These are phyloP conservation scores for Clonostachys sp. DNA, from an alignment of 2,329 filamentous ascomycete species.

Conservation along the genomic window DNA sequence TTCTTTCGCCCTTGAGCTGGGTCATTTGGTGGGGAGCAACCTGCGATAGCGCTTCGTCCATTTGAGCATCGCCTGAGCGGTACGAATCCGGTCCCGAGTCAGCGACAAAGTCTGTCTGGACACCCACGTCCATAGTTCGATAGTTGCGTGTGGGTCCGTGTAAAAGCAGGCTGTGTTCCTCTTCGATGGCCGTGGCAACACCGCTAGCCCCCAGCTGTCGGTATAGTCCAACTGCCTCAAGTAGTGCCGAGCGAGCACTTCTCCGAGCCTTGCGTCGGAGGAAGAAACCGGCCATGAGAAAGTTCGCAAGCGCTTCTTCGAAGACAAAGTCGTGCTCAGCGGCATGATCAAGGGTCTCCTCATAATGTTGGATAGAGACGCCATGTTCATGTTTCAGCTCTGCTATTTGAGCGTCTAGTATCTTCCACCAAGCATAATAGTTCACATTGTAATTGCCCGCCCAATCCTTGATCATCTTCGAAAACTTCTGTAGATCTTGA, in stretches of 20 bases:
- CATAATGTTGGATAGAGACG: slow-evolving; percentile 58
- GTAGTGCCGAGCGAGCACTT: slow-evolving; percentile 64
- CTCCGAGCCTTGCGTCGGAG: slow-evolving; percentile 60
- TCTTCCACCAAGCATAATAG: slow-evolving; percentile 64
- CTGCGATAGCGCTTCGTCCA: slow-evolving; percentile 33
- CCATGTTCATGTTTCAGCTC: slow-evolving; percentile 57
- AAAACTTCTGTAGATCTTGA: slow-evolving; percentile 46
- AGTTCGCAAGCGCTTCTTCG: slow-evolving; percentile 70
- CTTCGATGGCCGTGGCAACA: slow-evolving; percentile 62
- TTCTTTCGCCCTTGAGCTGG: slow-evolving; percentile 51
- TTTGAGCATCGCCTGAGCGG: slow-evolving; percentile 25
- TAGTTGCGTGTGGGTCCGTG: slow-evolving; percentile 56
- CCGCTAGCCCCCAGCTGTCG: slow-evolving; percentile 65
- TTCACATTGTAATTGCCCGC: slow-evolving; percentile 63
- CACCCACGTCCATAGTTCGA: slow-evolving; percentile 55
- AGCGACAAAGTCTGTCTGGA: slow-evolving; percentile 68
- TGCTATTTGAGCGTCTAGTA: slow-evolving; percentile 64
- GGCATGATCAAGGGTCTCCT: slow-evolving; percentile 68
- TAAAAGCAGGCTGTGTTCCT: slow-evolving; percentile 63
- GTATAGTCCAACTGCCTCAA: slow-evolving; percentile 64
- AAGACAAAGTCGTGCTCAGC: slow-evolving; percentile 62
- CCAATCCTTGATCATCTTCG: slow-evolving; percentile 60
- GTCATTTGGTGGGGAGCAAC: slow-evolving; percentile 36
- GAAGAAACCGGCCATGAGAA: slow-evolving; percentile 69
- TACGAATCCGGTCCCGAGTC: slow-evolving; percentile 33